Conservation (phyloP, 257 asterid species). For the Ehretia macrophylla region DNA sequence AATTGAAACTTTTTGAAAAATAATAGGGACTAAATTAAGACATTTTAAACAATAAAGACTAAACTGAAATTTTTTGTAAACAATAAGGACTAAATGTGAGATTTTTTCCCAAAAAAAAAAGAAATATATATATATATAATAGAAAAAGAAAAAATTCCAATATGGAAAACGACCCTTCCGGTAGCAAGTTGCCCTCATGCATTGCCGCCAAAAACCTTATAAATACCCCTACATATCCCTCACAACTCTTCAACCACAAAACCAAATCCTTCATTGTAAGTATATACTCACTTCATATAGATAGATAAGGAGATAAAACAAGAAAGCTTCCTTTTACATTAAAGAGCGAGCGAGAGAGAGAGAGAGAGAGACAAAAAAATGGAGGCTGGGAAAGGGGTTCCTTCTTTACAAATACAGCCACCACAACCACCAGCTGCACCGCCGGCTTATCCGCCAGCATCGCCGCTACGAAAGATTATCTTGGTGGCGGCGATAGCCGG, state of each 20-base stretch:
- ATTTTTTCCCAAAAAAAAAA: too few species aligned
- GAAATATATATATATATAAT: too few species aligned
- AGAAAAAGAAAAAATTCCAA: neutral
- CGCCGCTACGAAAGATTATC: conserved; percentile 10
- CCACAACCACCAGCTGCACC: neutral
- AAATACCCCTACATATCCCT: neutral
- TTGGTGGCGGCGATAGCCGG: conserved; percentile 15
- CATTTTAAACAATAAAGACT: too few species aligned
- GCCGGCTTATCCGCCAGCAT: neutral
- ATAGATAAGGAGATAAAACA: neutral
- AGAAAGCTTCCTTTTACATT: neutral
- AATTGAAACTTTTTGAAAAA: too few species aligned
- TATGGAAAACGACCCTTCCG: neutral
- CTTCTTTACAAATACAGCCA: neutral
- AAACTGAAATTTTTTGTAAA: too few species aligned
- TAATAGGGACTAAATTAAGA: too few species aligned
- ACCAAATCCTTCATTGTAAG: neutral
- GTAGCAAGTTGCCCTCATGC: neutral
- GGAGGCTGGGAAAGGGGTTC: neutral
- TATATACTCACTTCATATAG: neutral
- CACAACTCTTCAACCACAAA: neutral
- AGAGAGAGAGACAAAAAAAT: too few species aligned
- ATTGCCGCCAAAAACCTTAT: neutral
- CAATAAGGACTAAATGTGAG: too few species aligned
- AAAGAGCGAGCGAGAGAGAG: too few species aligned